Evolutionary conservation across 2,329 filamentous ascomycete species (phyloP).

Genomic region (Claviceps pusilla): DNA sequence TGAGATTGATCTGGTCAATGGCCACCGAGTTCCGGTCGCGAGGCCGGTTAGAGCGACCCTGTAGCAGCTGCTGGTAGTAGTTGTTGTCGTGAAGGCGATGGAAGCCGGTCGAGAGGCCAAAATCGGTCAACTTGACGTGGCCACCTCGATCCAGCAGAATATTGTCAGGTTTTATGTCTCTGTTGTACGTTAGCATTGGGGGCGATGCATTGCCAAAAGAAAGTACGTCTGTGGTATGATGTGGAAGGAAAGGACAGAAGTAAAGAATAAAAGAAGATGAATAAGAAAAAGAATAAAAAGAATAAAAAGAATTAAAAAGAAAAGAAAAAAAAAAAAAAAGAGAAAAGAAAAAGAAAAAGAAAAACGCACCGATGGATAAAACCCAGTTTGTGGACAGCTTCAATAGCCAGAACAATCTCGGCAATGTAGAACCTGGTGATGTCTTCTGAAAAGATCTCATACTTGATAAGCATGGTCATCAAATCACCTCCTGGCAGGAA

Average conservation of each 20-base stretch:
- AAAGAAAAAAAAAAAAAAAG: neutral
- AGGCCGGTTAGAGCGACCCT: conserved; percentile 57
- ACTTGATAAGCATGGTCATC: conserved; percentile 99
- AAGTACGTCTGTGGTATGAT: no score
- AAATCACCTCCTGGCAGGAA: conserved; percentile 94
- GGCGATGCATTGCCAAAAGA: no score
- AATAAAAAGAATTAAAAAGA: no score
- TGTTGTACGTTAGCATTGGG: conserved; percentile 19
- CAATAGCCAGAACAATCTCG: conserved; percentile 93
- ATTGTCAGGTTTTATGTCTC: conserved; percentile 98
- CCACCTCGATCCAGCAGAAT: conserved; percentile 89
- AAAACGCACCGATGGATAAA: conserved; percentile 87
- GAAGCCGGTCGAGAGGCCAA: conserved; percentile 93
- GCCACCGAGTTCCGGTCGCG: conserved; percentile 85
- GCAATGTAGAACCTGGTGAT: conserved; percentile 99
- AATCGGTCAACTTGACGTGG: conserved; percentile 96
- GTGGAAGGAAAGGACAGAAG: no score
- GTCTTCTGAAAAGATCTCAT: conserved; percentile 97
- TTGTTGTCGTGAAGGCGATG: conserved; percentile 96
- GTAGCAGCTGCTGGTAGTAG: conserved; percentile 93
- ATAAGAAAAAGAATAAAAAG: no score
- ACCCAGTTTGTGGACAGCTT: conserved; percentile 92
- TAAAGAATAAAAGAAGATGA: neutral
- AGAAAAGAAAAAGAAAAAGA: neutral
- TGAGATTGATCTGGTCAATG: conserved; percentile 94